Evolutionary conservation across 2,329 filamentous ascomycete species (phyloP).

Genomic region (Neopestalotiopsis rosae): DNA sequence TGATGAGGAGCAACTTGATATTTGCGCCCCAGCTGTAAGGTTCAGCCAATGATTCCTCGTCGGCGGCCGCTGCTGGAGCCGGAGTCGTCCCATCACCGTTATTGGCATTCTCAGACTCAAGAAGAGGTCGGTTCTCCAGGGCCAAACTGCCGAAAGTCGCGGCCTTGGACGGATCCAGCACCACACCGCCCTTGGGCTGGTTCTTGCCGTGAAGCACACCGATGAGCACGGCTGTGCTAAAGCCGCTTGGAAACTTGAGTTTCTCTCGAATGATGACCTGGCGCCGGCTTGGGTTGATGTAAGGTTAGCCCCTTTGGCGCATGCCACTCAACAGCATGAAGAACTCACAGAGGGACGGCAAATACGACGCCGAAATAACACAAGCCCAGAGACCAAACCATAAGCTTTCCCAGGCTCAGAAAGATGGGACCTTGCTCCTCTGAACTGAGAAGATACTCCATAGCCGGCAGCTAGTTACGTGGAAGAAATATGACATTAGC

Average conservation of each 20-base stretch:
- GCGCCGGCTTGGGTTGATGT: conserved; percentile 56
- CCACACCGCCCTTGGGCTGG: conserved; percentile 37
- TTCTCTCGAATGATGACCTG: conserved; percentile 95
- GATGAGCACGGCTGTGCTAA: conserved; percentile 93
- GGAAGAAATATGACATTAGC: background rate
- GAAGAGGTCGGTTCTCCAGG: conserved; percentile 36
- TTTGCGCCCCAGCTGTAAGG: conserved; percentile 51
- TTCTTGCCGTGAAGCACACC: conserved; percentile 79
- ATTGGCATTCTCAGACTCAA: conserved; percentile 25
- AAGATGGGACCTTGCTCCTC: conserved; percentile 81
- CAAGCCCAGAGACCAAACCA: conserved; percentile 89
- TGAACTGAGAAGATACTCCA: conserved; percentile 81
- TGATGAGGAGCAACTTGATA: conserved; percentile 59
- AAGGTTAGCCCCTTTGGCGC: conserved; percentile 10
- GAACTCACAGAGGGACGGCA: conserved; percentile 77
- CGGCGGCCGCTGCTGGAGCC: conserved; percentile 13
- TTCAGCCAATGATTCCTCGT: conserved; percentile 33
- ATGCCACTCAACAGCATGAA: background rate
- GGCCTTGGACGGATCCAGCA: conserved; percentile 34
- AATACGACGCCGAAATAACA: conserved; percentile 98
- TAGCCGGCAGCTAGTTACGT: conserved; percentile 70
- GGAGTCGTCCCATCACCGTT: conserved; percentile 24
- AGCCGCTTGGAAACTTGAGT: conserved; percentile 92
- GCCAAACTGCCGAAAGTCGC: conserved; percentile 39
- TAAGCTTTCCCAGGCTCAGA: conserved; percentile 75